Evolutionary conservation across 78 protist species (phyloP), one percentile per base, ranked within the genome.

Genomic region (Trichosphaerium sp.): DNA sequence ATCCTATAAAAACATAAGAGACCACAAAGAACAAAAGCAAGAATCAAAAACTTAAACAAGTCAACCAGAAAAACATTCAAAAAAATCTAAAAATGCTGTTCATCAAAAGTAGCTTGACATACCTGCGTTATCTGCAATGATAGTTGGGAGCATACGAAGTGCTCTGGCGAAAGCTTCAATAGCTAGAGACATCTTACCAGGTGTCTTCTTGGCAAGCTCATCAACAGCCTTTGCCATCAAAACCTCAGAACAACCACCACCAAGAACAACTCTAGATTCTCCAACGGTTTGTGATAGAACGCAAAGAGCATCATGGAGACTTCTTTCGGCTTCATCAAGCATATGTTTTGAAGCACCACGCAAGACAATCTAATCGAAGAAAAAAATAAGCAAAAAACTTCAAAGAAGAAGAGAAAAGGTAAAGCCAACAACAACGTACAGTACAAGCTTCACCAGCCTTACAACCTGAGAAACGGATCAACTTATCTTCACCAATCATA

Each of bases 251-350:
- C 89, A 76, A 40, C 99, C 99, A 44, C 97, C 99, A 21, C 99
- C 99, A 31, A 72, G 82, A 41, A 93, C 84, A 15, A 84, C 62
- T 29, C 87, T 64, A 14, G 94, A 55, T 74, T 93, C 93, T 26
- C 18, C 18, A 14, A 92, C 88, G 3, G 93, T 82, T 32, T 82
- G 92, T 23, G 88, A 38, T 12, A 98, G 84, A 4, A 98, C 98
- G 78, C 97, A 89, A 37, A 98, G 94, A 5, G 99, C 99, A 77
- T 98, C 99, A 85, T 96, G 99, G 35, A 98, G 81, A 31, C 99
- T 93, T 37, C 99, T 84, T 73, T 98, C 99, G 43, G 97, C 97
- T 78, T 98, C 99, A 43, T 94, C 99, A 31, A 98, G 83, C 31
- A 95, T 72, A 42, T 88, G 94, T 10, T 73, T 51, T 57, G 93